phyloP scores from a whole-genome alignment of 108 stramenopile genomes.

The Ochromonas danica region DNA sequence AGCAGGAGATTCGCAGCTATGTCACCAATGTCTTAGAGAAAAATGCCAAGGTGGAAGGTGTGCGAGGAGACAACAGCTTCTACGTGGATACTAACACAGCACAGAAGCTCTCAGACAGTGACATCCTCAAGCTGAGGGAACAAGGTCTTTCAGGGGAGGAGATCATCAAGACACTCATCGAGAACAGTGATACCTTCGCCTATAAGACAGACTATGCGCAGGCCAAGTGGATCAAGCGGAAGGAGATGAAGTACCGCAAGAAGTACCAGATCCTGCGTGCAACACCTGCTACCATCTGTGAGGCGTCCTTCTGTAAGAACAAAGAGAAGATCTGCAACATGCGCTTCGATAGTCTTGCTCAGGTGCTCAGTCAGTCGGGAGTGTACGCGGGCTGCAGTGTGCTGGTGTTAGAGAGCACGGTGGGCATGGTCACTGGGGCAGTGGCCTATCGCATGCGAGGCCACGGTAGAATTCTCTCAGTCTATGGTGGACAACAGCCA shows the following conservation, averaged over 20 bases:
- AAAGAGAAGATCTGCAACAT: slow-evolving; percentile 45
- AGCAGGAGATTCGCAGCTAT: not conserved
- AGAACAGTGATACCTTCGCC: slow-evolving; percentile 50
- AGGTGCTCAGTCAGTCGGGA: slow-evolving; percentile 47
- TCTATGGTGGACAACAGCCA: slow-evolving; percentile 36
- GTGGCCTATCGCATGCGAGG: slow-evolving; percentile 54
- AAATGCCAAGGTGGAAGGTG: not conserved
- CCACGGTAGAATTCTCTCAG: slow-evolving; percentile 38
- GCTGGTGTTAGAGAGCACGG: slow-evolving; percentile 50
- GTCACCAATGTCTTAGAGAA: not conserved
- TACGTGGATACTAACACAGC: slow-evolving; percentile 57
- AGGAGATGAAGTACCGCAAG: slow-evolving; percentile 51
- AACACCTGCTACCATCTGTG: slow-evolving; percentile 42
- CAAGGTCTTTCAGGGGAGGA: slow-evolving; percentile 41
- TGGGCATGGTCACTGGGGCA: slow-evolving; percentile 52
- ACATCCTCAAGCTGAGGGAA: slow-evolving; percentile 47
- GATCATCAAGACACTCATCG: slow-evolving; percentile 51
- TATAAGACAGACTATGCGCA: slow-evolving; percentile 54
- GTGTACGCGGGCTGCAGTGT: slow-evolving; percentile 47
- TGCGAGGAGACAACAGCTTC: slow-evolving; percentile 41
- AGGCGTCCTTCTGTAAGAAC: slow-evolving; percentile 46
- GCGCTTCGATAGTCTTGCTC: slow-evolving; percentile 49
- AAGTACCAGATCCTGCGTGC: slow-evolving; percentile 26
- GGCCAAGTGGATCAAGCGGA: slow-evolving; percentile 52
- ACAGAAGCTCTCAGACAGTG: slow-evolving; percentile 46